Base-by-base conservation (phyloP, 139 green algal species). In the Pycnococcus provasolii region DNA sequence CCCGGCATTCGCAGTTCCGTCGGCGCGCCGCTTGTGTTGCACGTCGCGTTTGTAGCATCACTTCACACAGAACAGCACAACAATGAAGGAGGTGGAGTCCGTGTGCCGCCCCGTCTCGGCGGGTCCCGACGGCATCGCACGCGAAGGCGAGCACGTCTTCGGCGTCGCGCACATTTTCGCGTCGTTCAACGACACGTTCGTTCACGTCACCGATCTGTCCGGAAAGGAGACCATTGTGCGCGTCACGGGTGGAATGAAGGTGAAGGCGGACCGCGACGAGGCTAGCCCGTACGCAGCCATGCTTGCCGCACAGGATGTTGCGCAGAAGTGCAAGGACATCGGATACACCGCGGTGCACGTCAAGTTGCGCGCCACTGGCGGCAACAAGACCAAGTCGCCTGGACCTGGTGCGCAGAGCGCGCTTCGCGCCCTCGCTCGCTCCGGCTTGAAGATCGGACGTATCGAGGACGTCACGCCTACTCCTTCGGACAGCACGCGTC, bases 381-480 rank as follows among this genome's bases (percentile, higher is more conserved):
- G 94, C 68, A 98, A 97, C 88, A 90, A 91, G 77, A 99, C 94
- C 71, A 99, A 99, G 90, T 97, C 90, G 47, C 93, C 94, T 42
- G 94, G 93, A 60, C 94, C 93, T 39, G 94, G 78, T n/a, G 94
- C 92, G 55, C 94, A 99, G 86, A 95, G 85, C 43, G 94, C 94
- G 1, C 88, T 99, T 65, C 86, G 94, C 45, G 94, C 94, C 37
- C 84, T 99, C 59, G 94, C 94, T n/a, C 93, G 94, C 69, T 85
- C 92, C 2, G 94, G 94, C 67, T 90, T 99, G 76, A 99, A 98
- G 83, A 98, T 99, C 74, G 94, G 94, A 46, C 87, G 94, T 71
- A 99, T 99, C 72, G 92, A 99, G 88, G 92, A 98, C 76, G 93
- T 99, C 46, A 99, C 93, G n/a, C 93, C 93, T 71, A 96, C 96